Conservation (phyloP, 2,329 filamentous ascomycete genomes). For the Aspergillus caelatus region DNA sequence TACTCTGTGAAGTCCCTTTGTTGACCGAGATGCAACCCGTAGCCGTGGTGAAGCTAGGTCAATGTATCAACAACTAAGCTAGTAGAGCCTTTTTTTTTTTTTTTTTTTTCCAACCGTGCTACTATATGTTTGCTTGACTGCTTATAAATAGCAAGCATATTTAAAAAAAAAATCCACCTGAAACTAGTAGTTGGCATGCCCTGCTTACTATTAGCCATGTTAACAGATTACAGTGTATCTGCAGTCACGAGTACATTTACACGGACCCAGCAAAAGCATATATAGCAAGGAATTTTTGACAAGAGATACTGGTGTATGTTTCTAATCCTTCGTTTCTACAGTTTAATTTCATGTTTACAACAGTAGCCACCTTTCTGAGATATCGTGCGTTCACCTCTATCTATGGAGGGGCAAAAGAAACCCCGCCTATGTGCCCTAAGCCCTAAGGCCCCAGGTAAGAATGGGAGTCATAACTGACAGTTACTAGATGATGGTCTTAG, state of each 20-base stretch:
- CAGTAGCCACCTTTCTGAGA: background rate
- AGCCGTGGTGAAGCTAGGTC: background rate
- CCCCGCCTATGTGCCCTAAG: conserved; percentile 37
- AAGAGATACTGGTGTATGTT: background rate
- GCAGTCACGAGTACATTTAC: too few species aligned
- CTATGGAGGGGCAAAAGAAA: conserved; percentile 27
- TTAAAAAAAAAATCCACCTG: too few species aligned
- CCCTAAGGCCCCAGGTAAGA: conserved; percentile 32
- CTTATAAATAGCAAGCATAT: too few species aligned
- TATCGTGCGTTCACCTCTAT: background rate
- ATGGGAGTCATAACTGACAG: background rate
- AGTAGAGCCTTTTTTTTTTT: too few species aligned
- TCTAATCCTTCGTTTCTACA: background rate
- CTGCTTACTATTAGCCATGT: too few species aligned
- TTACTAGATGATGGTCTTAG: background rate
- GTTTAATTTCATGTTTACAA: background rate
- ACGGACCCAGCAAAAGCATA: background rate
- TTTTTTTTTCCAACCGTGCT: too few species aligned
- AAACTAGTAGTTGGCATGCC: too few species aligned
- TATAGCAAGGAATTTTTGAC: background rate
- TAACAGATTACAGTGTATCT: too few species aligned
- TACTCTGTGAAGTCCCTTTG: too few species aligned
- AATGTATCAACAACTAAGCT: too few species aligned
- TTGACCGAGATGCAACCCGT: background rate
- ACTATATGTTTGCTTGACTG: too few species aligned